A percentile compares a stretch with the other conserved stretches of the same genome.
These are phyloP conservation scores for Candida sojae DNA, from an alignment of 1,139 yeast genomes.

Conservation along the genomic window DNA sequence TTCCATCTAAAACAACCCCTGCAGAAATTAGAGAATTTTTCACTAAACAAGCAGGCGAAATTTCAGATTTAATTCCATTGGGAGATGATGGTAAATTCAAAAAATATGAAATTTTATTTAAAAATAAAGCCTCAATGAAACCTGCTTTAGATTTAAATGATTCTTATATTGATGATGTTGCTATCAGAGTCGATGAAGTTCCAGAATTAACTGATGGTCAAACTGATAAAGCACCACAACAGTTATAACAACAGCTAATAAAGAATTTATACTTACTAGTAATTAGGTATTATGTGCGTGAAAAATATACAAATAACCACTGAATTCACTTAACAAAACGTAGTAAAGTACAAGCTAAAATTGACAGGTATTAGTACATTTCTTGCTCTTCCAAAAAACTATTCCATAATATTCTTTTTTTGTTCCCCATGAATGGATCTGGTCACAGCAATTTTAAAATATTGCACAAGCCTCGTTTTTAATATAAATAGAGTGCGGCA, in stretches of 20 bases:
- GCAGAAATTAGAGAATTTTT: slow-evolving; percentile 67
- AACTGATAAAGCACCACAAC: slow-evolving; percentile 5
- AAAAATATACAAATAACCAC: not conserved
- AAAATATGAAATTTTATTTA: slow-evolving; percentile 54
- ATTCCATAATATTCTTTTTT: not conserved
- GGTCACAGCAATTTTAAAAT: not conserved
- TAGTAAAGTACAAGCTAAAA: no score
- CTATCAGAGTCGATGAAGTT: slow-evolving; percentile 50
- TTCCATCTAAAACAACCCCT: slow-evolving; percentile 54
- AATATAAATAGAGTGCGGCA: not conserved
- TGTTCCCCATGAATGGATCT: not conserved
- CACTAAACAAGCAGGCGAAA: slow-evolving; percentile 66
- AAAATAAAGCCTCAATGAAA: slow-evolving; percentile 59
- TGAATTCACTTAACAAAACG: no score
- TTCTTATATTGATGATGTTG: slow-evolving; percentile 66
- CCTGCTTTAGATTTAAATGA: slow-evolving; percentile 74
- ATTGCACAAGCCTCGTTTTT: not conserved
- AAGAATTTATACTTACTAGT: no score
- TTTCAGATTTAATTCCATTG: slow-evolving; percentile 22
- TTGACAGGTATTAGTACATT: no score
- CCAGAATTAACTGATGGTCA: slow-evolving; percentile 20
- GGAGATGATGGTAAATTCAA: slow-evolving; percentile 23
- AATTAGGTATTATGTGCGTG: no score
- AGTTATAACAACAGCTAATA: slow-evolving; percentile 5
- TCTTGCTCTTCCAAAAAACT: no score